Conservation (phyloP, 306 rosid species). For the Echinosophora koreensis region DNA sequence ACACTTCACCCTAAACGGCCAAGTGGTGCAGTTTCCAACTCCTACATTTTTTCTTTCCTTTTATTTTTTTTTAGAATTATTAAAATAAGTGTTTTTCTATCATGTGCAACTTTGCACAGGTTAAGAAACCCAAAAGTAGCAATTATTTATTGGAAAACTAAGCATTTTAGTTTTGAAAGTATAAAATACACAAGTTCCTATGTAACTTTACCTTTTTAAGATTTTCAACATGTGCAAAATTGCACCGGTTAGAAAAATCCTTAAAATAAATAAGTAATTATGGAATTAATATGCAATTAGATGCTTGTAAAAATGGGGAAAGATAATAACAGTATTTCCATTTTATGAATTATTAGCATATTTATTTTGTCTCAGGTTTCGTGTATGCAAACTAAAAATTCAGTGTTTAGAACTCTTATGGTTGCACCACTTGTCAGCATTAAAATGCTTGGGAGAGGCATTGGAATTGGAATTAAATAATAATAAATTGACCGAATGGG, state of each 20-base stretch:
- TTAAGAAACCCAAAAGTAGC: too few relatives aligned
- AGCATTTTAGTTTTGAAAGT: too few relatives aligned
- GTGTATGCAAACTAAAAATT: constrained; percentile 42
- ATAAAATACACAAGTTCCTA: too few relatives aligned
- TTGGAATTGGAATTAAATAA: too few relatives aligned
- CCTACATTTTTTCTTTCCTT: not conserved
- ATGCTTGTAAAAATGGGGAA: not conserved
- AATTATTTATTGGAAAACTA: too few relatives aligned
- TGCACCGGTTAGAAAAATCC: too few relatives aligned
- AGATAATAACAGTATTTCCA: too few relatives aligned
- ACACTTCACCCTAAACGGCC: constrained; percentile 33
- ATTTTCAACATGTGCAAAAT: too few relatives aligned
- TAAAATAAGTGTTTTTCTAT: too few relatives aligned
- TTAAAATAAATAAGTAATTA: not conserved
- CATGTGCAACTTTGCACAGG: too few relatives aligned
- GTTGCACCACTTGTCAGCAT: constrained; percentile 37
- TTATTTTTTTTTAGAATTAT: not conserved
- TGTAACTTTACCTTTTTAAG: too few relatives aligned
- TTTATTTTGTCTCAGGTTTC: not conserved
- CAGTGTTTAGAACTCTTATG: not conserved
- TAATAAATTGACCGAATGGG: constrained; percentile 43
- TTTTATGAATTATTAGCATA: not conserved
- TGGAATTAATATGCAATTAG: not conserved
- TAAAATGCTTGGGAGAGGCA: not conserved
- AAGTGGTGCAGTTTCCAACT: not conserved